Evolutionary conservation across 345 rosid species (phyloP).

Genomic region (Diplotaxis tenuifolia): DNA sequence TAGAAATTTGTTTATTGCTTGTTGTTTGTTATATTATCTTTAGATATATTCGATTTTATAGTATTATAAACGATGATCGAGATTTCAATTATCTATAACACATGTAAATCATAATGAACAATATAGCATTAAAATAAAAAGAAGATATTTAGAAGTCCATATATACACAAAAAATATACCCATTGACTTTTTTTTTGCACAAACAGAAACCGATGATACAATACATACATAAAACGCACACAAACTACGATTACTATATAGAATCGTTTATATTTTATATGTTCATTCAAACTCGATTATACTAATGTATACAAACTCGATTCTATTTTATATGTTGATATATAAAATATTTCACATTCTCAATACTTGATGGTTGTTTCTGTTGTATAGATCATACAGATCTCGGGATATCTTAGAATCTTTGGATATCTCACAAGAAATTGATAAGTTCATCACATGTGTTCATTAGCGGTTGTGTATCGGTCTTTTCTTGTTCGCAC

Average conservation of each 20-base stretch:
- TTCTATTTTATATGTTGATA: neutral
- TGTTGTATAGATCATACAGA: neutral
- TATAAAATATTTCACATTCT: slow-evolving; percentile 15
- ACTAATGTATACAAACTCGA: slow-evolving; percentile 7
- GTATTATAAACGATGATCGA: neutral
- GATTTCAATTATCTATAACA: neutral
- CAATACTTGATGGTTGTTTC: neutral
- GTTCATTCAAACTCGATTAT: neutral
- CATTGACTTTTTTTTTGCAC: slow-evolving; percentile 11
- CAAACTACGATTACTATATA: neutral
- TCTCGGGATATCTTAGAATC: slow-evolving; percentile 37
- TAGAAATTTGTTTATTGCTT: neutral
- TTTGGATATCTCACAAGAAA: slow-evolving; percentile 35
- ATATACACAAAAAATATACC: neutral
- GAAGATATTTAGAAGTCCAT: neutral
- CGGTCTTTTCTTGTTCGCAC: slow-evolving; percentile 38
- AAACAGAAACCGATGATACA: slow-evolving; percentile 9
- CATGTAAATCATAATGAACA: neutral
- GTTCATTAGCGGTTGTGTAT: slow-evolving; percentile 33
- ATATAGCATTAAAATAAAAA: neutral
- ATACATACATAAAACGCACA: slow-evolving; percentile 20
- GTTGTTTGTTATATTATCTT: neutral
- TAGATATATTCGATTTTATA: neutral
- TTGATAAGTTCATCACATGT: neutral
- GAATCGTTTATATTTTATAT: neutral